Evolutionary conservation across 2,329 filamentous ascomycete genomes (phyloP).

Genomic region (Rutstroemia sp.): DNA sequence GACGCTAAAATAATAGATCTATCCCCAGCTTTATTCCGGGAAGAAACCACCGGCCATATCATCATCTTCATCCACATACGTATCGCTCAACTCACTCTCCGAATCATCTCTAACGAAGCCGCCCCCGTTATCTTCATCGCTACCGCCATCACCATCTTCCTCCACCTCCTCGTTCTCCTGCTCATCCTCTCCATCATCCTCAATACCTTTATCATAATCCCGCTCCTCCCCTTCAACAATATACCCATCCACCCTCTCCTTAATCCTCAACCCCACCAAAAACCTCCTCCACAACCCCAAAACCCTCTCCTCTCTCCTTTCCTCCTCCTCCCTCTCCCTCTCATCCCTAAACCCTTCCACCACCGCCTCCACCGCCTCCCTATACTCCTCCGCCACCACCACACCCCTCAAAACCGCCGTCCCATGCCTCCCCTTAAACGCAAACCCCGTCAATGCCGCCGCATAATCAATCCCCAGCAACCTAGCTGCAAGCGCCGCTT

Average conservation of each 20-base stretch:
- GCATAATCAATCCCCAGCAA: slow-evolving; percentile 78
- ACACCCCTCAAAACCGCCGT: slow-evolving; percentile 76
- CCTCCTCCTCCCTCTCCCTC: slow-evolving; percentile 54
- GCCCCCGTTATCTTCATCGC: slow-evolving; percentile 50
- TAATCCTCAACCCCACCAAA: slow-evolving; percentile 59
- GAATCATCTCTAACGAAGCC: slow-evolving; percentile 45
- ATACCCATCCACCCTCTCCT: slow-evolving; percentile 26
- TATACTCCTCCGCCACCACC: slow-evolving; percentile 35
- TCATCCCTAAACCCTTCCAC: slow-evolving; percentile 62
- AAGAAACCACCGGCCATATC: slow-evolving; percentile 38
- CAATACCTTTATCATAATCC: slow-evolving; percentile 56
- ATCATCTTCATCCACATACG: slow-evolving; percentile 26
- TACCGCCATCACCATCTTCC: slow-evolving; percentile 34
- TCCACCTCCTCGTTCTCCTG: slow-evolving; percentile 29
- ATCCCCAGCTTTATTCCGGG: slow-evolving; percentile 24
- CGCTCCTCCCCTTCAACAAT: slow-evolving; percentile 18
- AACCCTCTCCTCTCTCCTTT: slow-evolving; percentile 53
- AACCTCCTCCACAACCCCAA: slow-evolving; percentile 70
- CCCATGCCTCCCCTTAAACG: slow-evolving; percentile 77
- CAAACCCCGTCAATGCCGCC: slow-evolving; percentile 83
- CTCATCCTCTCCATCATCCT: slow-evolving; percentile 34
- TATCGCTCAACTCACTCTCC: slow-evolving; percentile 32
- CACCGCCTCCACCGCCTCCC: slow-evolving; percentile 64
- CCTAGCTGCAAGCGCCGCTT: slow-evolving; percentile 64
- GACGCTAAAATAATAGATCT: too few species aligned